phyloP scores from a whole-genome alignment of 2,329 filamentous ascomycete genomes.

The Exutisphaerella laricina region DNA sequence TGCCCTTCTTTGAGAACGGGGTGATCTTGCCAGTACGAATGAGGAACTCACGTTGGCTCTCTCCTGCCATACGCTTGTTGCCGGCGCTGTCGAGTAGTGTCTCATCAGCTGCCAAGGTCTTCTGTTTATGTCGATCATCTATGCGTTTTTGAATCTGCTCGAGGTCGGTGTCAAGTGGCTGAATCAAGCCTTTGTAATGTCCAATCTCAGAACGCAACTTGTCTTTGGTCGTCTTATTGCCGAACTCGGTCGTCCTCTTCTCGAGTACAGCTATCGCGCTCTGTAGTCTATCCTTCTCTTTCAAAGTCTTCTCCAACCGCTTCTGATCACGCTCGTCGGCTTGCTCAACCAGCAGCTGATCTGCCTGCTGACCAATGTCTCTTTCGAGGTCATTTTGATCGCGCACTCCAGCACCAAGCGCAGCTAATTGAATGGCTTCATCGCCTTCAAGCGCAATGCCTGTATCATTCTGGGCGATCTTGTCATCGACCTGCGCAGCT shows the following conservation, averaged over 20 bases:
- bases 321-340: constrained; percentile 60
- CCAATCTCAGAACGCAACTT: constrained; percentile 61
- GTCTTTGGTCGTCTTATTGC: constrained; percentile 50
- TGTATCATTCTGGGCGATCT: too few relatives aligned
- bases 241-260: constrained; percentile 52
- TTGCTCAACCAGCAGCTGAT: constrained; percentile 55
- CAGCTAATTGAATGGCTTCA: constrained; percentile 38
- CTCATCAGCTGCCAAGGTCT: constrained; percentile 39
- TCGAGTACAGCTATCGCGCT: constrained; percentile 58
- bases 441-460: constrained; percentile 13
- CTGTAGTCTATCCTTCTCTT: constrained; percentile 55
- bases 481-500: too few relatives aligned
- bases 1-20: constrained; percentile 76
- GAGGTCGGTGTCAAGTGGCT: constrained; percentile 64
- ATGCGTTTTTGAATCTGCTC: constrained; percentile 77
- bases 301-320: constrained; percentile 53
- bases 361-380: constrained; percentile 67
- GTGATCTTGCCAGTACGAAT: constrained; percentile 97
- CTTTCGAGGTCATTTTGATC: constrained; percentile 88
- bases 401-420: constrained; percentile 49
- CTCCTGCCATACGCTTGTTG: constrained; percentile 64
- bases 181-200: constrained; percentile 60
- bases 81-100: constrained; percentile 43
- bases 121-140: constrained; percentile 61
- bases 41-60: constrained; percentile 80